Evolutionary conservation across 2,329 filamentous ascomycete genomes (phyloP).

Genomic region (Beauveria australis): DNA sequence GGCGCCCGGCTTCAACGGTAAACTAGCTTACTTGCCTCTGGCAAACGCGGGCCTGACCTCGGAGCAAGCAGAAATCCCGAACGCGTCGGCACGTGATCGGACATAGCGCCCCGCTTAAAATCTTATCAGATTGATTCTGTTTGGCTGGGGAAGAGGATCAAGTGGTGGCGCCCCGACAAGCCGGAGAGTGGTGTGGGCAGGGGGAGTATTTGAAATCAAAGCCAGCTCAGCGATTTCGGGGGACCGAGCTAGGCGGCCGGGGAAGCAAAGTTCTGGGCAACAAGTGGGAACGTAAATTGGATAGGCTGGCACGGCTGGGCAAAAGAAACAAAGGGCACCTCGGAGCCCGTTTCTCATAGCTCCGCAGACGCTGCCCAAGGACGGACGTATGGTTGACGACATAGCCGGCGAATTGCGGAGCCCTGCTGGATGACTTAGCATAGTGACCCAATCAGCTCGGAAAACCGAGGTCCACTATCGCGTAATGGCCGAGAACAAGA

Average conservation of each 20-base stretch:
- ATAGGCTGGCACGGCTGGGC: too few species aligned
- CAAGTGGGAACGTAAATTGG: neutral
- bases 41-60: neutral
- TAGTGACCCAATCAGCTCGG: constrained; percentile 7
- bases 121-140: constrained; percentile 13
- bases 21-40: too few species aligned
- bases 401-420: constrained; percentile 1
- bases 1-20: neutral
- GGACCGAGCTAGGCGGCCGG: neutral
- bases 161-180: neutral
- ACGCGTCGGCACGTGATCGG: constrained; percentile 12
- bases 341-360: constrained; percentile 3
- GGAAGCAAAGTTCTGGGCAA: neutral
- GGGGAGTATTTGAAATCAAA: constrained; percentile 10
- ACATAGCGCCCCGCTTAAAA: constrained; percentile 1
- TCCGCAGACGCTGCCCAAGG: neutral
- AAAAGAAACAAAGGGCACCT: neutral
- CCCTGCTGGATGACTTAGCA: neutral
- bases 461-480: constrained; percentile 8
- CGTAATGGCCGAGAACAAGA: constrained; percentile 17
- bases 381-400: constrained; percentile 2
- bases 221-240: neutral
- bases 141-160: constrained; percentile 8
- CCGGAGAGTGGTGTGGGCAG: neutral
- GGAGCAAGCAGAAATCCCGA: neutral